A percentile compares a stretch with the other conserved stretches of the same genome.
Conservation (phyloP, 2,329 filamentous ascomycete genomes). For the Fusarium burgessii region DNA sequence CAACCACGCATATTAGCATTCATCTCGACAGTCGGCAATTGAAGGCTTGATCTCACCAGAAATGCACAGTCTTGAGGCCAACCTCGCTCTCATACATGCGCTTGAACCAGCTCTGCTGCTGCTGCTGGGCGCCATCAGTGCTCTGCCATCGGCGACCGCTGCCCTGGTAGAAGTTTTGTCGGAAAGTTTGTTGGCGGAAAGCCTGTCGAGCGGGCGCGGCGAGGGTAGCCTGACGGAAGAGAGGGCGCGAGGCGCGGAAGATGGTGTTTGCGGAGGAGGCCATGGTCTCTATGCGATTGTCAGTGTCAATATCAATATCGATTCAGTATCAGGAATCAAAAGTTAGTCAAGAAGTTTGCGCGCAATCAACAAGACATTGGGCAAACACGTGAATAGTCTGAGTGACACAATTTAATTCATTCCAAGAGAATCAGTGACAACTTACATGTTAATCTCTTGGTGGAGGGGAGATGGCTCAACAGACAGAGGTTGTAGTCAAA, state of each 20-base stretch:
- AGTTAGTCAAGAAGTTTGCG: background rate
- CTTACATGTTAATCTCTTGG: conserved; percentile 27
- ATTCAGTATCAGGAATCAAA: background rate
- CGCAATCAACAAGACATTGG: conserved; percentile 1
- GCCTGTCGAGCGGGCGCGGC: conserved; percentile 66
- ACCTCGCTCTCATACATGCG: conserved; percentile 86
- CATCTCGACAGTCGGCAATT: background rate
- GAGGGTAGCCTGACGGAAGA: conserved; percentile 67
- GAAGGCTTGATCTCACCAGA: conserved; percentile 72
- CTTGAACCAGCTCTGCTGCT: conserved; percentile 70
- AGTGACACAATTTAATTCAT: conserved; percentile 6
- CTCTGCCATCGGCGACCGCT: conserved; percentile 73
- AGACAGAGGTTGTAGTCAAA: conserved; percentile 2
- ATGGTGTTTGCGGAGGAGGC: conserved; percentile 62
- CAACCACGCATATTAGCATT: conserved; percentile 39
- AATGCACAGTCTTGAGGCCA: conserved; percentile 94
- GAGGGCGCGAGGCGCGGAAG: conserved; percentile 66
- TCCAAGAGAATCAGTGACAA: background rate
- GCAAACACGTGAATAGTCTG: background rate
- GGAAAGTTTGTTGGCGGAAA: conserved; percentile 61
- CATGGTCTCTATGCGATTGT: conserved; percentile 50
- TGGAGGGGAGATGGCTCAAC: conserved; percentile 14
- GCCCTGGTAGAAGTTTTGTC: conserved; percentile 56
- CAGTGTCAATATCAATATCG: background rate
- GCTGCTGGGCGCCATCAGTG: conserved; percentile 65